Evolutionary conservation across 192 early-diverging fungal species (phyloP).

Genomic region (Neocallimastix lanati): DNA sequence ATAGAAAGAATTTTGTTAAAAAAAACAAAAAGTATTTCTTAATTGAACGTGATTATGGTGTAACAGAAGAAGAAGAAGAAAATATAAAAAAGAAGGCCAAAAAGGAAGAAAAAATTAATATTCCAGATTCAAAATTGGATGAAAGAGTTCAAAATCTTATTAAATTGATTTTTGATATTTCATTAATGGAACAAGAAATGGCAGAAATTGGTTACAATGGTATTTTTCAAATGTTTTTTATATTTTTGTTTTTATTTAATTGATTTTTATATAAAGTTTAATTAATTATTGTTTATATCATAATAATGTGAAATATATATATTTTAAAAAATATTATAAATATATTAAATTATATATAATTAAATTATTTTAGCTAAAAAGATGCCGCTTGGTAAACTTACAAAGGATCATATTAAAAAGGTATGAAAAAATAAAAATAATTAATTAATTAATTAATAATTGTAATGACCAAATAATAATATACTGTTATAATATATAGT

Average conservation of each 20-base stretch:
- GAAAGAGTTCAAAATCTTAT: constrained; percentile 34
- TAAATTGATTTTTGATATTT: constrained; percentile 47
- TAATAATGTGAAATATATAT: too few species aligned
- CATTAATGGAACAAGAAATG: constrained; percentile 34
- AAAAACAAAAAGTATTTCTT: constrained; percentile 38
- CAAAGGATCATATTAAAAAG: constrained; percentile 33
- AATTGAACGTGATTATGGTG: constrained; percentile 44
- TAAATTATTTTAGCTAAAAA: constrained; percentile 25
- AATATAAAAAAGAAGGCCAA: not conserved
- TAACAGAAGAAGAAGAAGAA: constrained; percentile 21
- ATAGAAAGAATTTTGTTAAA: constrained; percentile 30
- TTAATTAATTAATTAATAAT: too few species aligned
- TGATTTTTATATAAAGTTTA: too few species aligned
- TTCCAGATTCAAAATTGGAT: constrained; percentile 20
- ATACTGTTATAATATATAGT: too few species aligned
- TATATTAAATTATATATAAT: too few species aligned
- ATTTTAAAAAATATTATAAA: too few species aligned
- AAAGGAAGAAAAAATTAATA: constrained; percentile 6
- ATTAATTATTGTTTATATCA: too few species aligned
- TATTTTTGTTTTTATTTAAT: too few species aligned
- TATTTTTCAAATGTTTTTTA: not conserved
- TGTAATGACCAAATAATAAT: too few species aligned
- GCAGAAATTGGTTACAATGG: constrained; percentile 49
- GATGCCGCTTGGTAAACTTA: constrained; percentile 59
- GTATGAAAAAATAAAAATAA: not conserved